Evolutionary conservation across 192 early-diverging fungal genomes (phyloP).

Genomic region (Phlyctochytrium planicorne): DNA sequence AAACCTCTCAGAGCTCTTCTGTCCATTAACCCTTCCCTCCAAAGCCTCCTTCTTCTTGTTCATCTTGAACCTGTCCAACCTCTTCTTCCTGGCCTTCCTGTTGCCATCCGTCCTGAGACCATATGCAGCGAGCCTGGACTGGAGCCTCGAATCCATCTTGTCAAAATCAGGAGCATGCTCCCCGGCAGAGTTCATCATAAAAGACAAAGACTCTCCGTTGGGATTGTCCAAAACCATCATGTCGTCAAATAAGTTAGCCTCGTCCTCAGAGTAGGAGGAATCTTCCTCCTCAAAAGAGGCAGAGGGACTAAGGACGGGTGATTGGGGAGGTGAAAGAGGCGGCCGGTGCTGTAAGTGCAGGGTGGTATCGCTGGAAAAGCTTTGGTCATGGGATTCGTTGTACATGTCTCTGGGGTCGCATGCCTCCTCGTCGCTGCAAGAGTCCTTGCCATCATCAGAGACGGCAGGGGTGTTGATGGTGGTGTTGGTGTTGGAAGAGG

Average conservation of each 20-base stretch:
- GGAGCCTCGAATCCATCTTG: not conserved
- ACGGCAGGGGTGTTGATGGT: not conserved
- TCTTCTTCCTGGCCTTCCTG: constrained; percentile 28
- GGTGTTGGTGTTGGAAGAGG: not conserved
- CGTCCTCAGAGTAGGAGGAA: not conserved
- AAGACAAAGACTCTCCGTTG: not conserved
- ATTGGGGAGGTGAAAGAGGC: not conserved
- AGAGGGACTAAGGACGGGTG: not conserved
- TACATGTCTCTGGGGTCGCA: not conserved
- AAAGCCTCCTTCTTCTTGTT: constrained; percentile 23
- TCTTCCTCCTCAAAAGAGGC: not conserved
- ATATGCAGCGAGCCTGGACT: constrained; percentile 13
- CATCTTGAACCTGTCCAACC: constrained; percentile 14
- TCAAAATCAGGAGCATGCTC: not conserved
- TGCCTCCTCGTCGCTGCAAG: not conserved
- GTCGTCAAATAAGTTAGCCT: not conserved
- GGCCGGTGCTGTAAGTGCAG: not conserved
- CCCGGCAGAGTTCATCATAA: not conserved
- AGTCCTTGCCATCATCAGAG: not conserved
- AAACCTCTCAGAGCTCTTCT: not conserved
- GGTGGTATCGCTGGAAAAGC: not conserved
- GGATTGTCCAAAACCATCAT: not conserved
- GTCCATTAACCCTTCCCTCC: not conserved
- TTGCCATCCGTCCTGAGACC: constrained; percentile 28
- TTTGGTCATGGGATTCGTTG: not conserved